Evolutionary conservation across 345 rosid genomes (phyloP).

Genomic region (Brassica juncea): DNA sequence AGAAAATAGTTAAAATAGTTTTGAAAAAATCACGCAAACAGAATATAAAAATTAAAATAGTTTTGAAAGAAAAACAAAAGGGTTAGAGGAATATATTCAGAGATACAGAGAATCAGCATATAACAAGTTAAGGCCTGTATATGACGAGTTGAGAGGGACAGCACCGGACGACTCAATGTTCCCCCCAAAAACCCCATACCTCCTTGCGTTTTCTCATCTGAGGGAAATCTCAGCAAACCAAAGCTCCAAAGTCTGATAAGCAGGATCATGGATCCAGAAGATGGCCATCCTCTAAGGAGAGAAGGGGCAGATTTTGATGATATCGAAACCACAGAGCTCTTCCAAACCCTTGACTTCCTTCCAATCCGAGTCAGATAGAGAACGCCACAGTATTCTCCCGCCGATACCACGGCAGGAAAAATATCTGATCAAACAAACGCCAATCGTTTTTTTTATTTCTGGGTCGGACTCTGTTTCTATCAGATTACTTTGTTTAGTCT

Average conservation of each 20-base stretch:
- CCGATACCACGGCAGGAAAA: not conserved
- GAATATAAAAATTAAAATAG: no score
- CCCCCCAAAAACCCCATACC: not conserved
- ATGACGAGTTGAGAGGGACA: not conserved
- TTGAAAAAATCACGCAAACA: no score
- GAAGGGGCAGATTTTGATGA: not conserved
- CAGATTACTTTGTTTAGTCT: no score
- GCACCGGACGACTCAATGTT: not conserved
- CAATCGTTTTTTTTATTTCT: not conserved
- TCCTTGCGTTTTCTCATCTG: not conserved
- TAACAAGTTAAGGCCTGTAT: not conserved
- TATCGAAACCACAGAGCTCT: not conserved
- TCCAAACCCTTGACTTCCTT: constrained; percentile 24
- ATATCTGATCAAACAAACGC: not conserved
- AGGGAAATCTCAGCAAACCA: not conserved
- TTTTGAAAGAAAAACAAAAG: no score
- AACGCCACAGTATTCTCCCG: constrained; percentile 10
- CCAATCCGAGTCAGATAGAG: not conserved
- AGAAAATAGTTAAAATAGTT: no score
- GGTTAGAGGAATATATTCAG: not conserved
- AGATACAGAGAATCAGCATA: not conserved
- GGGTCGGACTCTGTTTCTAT: not conserved
- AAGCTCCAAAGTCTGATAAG: not conserved
- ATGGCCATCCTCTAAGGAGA: not conserved
- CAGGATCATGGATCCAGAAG: not conserved